These are phyloP conservation scores for Xylogone sp. DNA, from an alignment of 2,329 filamentous ascomycete genomes.

Conservation along the genomic window DNA sequence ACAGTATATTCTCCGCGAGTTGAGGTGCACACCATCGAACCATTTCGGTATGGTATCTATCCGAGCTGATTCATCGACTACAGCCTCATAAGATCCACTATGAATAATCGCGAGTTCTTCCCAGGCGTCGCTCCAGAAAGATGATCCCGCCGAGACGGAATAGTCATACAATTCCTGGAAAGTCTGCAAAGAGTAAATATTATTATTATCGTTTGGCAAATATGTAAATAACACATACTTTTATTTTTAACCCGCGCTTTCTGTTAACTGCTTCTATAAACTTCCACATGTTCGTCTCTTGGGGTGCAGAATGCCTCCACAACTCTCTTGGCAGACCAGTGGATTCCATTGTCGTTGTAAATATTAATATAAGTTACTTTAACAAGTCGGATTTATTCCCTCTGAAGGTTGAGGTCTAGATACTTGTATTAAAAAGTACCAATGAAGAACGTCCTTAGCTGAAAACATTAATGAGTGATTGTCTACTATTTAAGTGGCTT, in stretches of 20 bases:
- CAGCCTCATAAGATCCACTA: neutral
- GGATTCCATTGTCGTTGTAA: no score
- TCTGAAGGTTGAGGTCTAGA: no score
- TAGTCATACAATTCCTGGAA: neutral
- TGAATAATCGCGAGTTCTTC: neutral
- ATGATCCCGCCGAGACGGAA: neutral
- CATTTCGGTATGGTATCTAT: constrained; percentile 69
- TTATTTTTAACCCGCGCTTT: neutral
- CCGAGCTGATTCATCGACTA: constrained; percentile 63
- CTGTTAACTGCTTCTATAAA: neutral
- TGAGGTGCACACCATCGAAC: constrained; percentile 69
- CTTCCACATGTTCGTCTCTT: constrained; percentile 17
- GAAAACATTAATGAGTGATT: no score
- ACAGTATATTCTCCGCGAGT: constrained; percentile 75
- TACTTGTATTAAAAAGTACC: no score
- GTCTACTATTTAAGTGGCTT: no score
- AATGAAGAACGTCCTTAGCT: no score
- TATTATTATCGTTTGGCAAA: no score
- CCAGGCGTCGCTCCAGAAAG: neutral
- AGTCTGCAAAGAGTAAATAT: no score
- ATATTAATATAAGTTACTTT: no score
- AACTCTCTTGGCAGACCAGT: neutral
- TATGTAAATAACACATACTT: neutral
- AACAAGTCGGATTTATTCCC: no score
- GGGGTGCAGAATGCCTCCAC: neutral